phyloP scores from a whole-genome alignment of 441 rosid species.

The Gossypium schwendimanii region DNA sequence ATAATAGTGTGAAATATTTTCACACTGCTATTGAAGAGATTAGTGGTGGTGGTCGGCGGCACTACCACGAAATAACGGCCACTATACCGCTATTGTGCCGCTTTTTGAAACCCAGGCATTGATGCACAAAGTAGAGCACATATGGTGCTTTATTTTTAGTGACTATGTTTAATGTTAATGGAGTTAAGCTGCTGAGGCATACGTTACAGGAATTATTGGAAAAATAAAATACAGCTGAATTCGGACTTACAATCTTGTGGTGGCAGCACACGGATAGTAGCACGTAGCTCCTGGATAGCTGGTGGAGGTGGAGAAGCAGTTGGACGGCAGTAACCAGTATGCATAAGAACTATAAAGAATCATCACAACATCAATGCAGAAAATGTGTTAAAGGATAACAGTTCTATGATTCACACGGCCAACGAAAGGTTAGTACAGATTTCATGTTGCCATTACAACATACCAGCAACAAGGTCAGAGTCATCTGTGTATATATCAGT shows the following conservation, averaged over 20 bases:
- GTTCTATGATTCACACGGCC: slow-evolving; percentile 9
- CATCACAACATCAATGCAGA: slow-evolving; percentile 23
- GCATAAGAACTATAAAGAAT: slow-evolving; percentile 86
- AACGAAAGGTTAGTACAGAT: slow-evolving; percentile 1
- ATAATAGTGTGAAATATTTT: too few relatives aligned
- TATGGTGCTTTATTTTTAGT: not conserved
- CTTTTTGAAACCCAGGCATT: too few relatives aligned
- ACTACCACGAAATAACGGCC: too few relatives aligned
- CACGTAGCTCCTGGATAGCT: slow-evolving; percentile 85
- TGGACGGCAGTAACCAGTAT: slow-evolving; percentile 97
- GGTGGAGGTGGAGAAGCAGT: slow-evolving; percentile 98
- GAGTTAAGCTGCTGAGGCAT: not conserved
- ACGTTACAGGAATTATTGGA: not conserved
- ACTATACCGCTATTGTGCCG: too few relatives aligned
- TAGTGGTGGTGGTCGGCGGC: too few relatives aligned
- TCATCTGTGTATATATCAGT: slow-evolving; percentile 93
- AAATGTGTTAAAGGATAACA: not conserved
- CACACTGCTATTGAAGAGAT: too few relatives aligned
- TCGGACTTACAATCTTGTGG: slow-evolving; percentile 79
- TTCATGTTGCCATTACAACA: slow-evolving; percentile 14
- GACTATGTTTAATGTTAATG: not conserved
- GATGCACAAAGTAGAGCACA: not conserved
- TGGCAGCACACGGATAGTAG: slow-evolving; percentile 79
- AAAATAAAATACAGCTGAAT: not conserved
- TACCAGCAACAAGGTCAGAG: slow-evolving; percentile 99